Evolutionary conservation across 2,329 filamentous ascomycete genomes (phyloP).

Genomic region (Fusarium nisikadoi): DNA sequence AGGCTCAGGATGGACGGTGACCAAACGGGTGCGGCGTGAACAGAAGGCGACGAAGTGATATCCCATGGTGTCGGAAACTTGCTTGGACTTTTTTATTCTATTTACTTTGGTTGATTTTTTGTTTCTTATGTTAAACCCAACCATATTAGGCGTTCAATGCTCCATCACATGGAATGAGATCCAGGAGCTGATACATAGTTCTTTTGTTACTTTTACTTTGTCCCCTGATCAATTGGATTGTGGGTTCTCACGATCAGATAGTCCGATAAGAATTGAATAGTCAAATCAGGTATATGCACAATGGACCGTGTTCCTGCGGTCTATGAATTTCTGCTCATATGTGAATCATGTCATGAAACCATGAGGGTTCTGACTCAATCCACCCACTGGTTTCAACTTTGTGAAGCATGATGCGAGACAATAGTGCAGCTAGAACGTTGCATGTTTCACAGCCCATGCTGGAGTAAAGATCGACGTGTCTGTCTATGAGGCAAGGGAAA

Average conservation of each 20-base stretch:
- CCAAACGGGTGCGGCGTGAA: constrained; percentile 41
- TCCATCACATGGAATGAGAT: constrained; percentile 38
- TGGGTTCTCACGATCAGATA: constrained; percentile 4
- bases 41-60: constrained; percentile 45
- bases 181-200: constrained; percentile 36
- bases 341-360: constrained; percentile 25
- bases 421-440: constrained; percentile 2
- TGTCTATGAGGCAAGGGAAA: constrained; percentile 4
- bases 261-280: constrained; percentile 11
- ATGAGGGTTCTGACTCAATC: not conserved
- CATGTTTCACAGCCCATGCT: constrained; percentile 21
- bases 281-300: not conserved
- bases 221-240: constrained; percentile 20
- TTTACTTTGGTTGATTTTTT: constrained; percentile 32
- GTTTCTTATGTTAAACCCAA: constrained; percentile 36
- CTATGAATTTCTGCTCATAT: not conserved
- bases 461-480: constrained; percentile 8
- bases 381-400: constrained; percentile 23
- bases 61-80: constrained; percentile 43
- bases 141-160: constrained; percentile 42
- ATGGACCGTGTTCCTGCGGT: not conserved
- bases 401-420: constrained; percentile 17
- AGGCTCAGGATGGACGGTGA: constrained; percentile 44
- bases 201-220: constrained; percentile 19
- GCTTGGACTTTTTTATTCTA: constrained; percentile 34